Percentiles rank a stretch among this genome's conserved stretches.
phyloP scores from a whole-genome alignment of 331 rosid species.

The Arachis monticola region DNA sequence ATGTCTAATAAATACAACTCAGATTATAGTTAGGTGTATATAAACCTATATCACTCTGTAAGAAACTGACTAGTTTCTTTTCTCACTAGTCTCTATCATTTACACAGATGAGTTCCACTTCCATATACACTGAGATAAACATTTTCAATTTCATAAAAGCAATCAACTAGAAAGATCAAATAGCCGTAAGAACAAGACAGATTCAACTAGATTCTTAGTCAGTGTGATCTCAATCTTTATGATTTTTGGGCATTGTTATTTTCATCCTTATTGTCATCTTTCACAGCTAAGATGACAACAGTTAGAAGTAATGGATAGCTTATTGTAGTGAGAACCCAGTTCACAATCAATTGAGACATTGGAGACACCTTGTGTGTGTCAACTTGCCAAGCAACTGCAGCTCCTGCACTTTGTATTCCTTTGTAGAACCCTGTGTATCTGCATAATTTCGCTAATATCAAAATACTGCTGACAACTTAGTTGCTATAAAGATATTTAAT shows the following conservation, averaged over 20 bases:
- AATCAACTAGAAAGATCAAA: background rate
- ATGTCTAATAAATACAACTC: no score
- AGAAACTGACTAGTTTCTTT: background rate
- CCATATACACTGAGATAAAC: background rate
- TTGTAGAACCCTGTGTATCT: slow-evolving; percentile 75
- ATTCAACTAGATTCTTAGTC: background rate
- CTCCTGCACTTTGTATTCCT: slow-evolving; percentile 83
- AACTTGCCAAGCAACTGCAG: slow-evolving; percentile 74
- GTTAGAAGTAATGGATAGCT: slow-evolving; percentile 59
- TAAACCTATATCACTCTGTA: background rate
- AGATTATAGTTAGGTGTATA: no score
- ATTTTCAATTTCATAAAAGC: background rate
- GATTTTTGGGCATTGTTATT: slow-evolving; percentile 27
- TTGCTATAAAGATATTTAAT: no score
- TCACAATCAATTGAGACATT: slow-evolving; percentile 54
- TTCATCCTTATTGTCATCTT: slow-evolving; percentile 45
- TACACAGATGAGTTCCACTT: background rate
- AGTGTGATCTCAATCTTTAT: background rate
- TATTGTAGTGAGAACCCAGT: slow-evolving; percentile 60
- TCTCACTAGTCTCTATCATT: background rate
- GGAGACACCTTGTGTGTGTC: slow-evolving; percentile 50
- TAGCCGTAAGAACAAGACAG: background rate
- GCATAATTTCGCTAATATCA: background rate
- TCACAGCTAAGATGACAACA: slow-evolving; percentile 62
- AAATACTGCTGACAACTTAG: no score